Evolutionary conservation across 805 yeast species (phyloP), one percentile per base, ranked within the genome.

Genomic region (Myxozyma monticola): DNA sequence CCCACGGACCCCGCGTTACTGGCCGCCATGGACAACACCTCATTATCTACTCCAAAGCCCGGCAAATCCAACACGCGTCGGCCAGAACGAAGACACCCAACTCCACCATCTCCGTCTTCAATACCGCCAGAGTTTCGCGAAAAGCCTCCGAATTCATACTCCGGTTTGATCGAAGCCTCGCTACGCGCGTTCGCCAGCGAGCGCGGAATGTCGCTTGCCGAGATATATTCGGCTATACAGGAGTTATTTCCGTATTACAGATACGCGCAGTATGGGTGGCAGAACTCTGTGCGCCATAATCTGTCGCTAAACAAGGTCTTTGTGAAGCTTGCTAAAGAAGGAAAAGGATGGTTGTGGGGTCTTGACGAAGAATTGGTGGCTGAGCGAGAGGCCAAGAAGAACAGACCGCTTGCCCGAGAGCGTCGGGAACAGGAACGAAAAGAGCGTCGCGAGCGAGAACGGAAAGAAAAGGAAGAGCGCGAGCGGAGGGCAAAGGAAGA

Each of bases 221-320:
- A 90, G 56, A 88, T 93, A 39, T 85, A 88, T 68, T 85, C 84
- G 46, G 87, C 88, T 1, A 89, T 93, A 42, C 85, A 86, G 67
- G 95, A 87, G 37, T 68, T 86, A 10, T 91, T 85, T 68, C 98
- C 98, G 2, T 93, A 87, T 71, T 93, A 88, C 70, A 79, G 83
- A 61, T 91, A 88, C 68, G 90, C 97, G 62, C 91, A 95, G 0
- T 96, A 89, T 67, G 98, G 98, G 2, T 93, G 99, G 99, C 99
- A 93, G 70, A 84, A 87, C 63, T 81, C 95, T 0, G 95, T 93
- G 17, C 78, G 95, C 44, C 99, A 93, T 69, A 90, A 89, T 62
- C 73, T 93, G 34, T 84, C 91, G 20, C 74, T 88, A 59, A 89
- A 89, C 69, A 88, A 88, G 69, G 83, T 91, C 5, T 93, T 91